phyloP scores from a whole-genome alignment of 257 asterid species.

The Capsicum baccatum region DNA sequence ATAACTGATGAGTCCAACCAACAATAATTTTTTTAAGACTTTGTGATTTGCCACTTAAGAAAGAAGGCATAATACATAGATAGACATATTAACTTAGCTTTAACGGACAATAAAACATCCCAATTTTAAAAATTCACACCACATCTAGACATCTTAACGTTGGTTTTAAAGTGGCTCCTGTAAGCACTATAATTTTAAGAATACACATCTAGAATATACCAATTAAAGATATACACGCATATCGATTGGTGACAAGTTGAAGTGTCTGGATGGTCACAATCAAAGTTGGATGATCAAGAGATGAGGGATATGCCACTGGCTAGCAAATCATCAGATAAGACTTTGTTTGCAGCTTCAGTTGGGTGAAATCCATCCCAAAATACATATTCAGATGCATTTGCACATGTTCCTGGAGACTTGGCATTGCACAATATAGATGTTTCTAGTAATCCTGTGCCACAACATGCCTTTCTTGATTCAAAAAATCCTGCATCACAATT shows the following conservation, averaged over 20 bases:
- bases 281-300: slow-evolving; percentile 26
- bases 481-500: slow-evolving; percentile 57
- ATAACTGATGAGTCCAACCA: neutral
- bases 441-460: slow-evolving; percentile 82
- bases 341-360: slow-evolving; percentile 76
- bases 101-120: too few relatives aligned
- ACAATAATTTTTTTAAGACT: too few relatives aligned
- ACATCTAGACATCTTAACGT: too few relatives aligned
- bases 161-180: too few relatives aligned
- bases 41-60: neutral
- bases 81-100: too few relatives aligned
- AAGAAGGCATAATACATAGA: neutral
- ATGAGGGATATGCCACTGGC: slow-evolving; percentile 72
- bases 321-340: slow-evolving; percentile 71
- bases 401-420: slow-evolving; percentile 78
- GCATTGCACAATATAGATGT: slow-evolving; percentile 77
- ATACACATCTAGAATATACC: too few relatives aligned
- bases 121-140: too few relatives aligned
- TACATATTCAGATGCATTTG: slow-evolving; percentile 74
- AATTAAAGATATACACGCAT: too few relatives aligned
- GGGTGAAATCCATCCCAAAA: slow-evolving; percentile 95
- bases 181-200: too few relatives aligned
- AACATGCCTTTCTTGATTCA: slow-evolving; percentile 91
- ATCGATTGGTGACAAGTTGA: too few relatives aligned
- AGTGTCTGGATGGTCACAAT: too few relatives aligned